Evolutionary conservation across 148 eudicot species (phyloP), one percentile per base, ranked within the genome.

Genomic region (Rhododendron ovatum): DNA sequence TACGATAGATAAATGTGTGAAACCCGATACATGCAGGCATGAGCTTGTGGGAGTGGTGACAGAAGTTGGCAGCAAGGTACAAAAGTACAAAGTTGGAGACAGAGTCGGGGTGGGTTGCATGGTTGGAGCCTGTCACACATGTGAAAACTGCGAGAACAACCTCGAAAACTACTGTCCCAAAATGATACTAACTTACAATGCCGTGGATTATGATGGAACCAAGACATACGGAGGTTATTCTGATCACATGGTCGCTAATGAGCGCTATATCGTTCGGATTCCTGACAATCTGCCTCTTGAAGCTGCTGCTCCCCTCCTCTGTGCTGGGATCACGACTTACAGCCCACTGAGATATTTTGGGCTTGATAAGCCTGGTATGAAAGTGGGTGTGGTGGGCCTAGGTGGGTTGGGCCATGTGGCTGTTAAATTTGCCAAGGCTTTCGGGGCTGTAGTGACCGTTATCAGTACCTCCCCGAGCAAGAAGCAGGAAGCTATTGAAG

Each of bases 141-240:
- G 87, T 37, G 79, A 80, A 8, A 45, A 2, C 13, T 86, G 88
- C 20, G 33, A 35, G 4, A 81, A 39, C 14, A 39, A 75, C 76
- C 81, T 82, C 3, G 88, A 86, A 75, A 82, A 86, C 20, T 86
- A 82, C 26, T 86, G 88, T 35, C 73, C 85, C 1, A 48, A 67
- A 26, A 13, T 20, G 75, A 59, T 86, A 22, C 57, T 0, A 0
- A 82, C 85, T 0, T 82, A 82, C 74, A 83, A 53, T 22, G 0
- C 5, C 35, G 3, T 24, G 8, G 3, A 86, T 37, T n/a, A 6
- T 86, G 88, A 86, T 86, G 85, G 85, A 82, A 69, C 88, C 57
- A n/a, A 37, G 1, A 90, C 91, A 47, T 80, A 88, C 13, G 92
- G 92, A 24, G 92, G 92, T 10, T 90, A 83, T 76, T 90, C 90